Conservation (phyloP, 148 eudicot species). For the Silene conica region DNA sequence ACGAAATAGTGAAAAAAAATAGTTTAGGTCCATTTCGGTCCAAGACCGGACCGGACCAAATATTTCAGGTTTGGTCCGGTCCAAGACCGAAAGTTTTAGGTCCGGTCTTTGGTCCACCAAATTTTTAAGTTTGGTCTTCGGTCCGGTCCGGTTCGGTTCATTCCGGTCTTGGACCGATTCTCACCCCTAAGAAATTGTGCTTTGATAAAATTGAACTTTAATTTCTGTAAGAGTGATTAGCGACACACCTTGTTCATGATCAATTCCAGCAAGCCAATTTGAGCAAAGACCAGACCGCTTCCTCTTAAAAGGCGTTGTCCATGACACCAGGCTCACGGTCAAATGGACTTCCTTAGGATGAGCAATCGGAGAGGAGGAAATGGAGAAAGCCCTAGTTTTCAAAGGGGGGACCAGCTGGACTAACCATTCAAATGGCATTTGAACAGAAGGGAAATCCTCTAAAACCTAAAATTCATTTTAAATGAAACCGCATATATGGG, state of each 20-base stretch:
- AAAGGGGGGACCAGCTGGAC: slow-evolving; percentile 82
- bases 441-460: slow-evolving; percentile 89
- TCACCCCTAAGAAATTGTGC: no score
- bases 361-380: slow-evolving; percentile 70
- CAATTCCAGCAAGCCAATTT: slow-evolving; percentile 71
- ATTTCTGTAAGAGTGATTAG: background rate
- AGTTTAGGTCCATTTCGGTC: no score
- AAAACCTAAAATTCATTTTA: slow-evolving; percentile 48
- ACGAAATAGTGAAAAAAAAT: no score
- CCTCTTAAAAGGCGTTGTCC: slow-evolving; percentile 82
- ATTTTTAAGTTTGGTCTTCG: no score
- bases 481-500: background rate
- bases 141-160: no score
- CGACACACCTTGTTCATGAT: slow-evolving; percentile 52
- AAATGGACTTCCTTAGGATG: slow-evolving; percentile 85
- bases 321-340: slow-evolving; percentile 70
- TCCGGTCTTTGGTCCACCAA: no score
- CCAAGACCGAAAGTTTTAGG: no score
- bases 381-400: slow-evolving; percentile 80
- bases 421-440: slow-evolving; percentile 95
- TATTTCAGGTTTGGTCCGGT: no score
- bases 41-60: no score
- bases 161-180: no score
- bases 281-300: slow-evolving; percentile 84
- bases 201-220: background rate